Evolutionary conservation across 2,329 filamentous ascomycete species (phyloP), one percentile per base, ranked within the genome.

Genomic region (Calonectria pseudoreteaudii): DNA sequence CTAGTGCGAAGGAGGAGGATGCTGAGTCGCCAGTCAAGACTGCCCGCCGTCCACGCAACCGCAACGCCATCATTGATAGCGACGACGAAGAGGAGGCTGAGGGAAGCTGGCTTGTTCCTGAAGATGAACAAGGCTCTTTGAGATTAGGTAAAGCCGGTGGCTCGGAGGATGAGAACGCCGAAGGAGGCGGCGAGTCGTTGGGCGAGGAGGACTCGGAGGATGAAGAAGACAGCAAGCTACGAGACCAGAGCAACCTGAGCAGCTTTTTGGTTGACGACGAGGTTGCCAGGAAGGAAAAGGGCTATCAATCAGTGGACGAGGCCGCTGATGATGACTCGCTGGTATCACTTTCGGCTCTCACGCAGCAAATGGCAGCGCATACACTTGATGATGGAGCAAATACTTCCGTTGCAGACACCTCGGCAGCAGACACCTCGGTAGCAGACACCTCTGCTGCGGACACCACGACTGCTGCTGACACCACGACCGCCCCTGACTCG

Each of bases 101-200:
- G 71, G 94, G 91, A 16, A 93, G 94, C 78, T 98, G 95, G 95
- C 87, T 98, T 52, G 94, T 96, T 4, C 89, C 92, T 0, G 92
- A 94, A 71, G 88, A 90, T 13, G 88, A 97, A 80, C 92, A 90
- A 56, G 88, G 89, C 0, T 81, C 88, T 1, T 81, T 92, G 5
- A 87, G 87, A n/a, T 87, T 96, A 20, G 94, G 94, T 62, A 94
- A 93, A 81, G 94, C 94, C 56, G 95, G 95, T n/a, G 95, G 94
- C 5, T 91, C 91, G n/a, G 94, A 95, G 67, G 95, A 98, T 75
- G 95, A 98, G 83, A 91, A 98, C 81, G 94, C 94, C 3, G 96
- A 98, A 82, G 95, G 95, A 2, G 95, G 93, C 4, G 96, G 95
- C 28, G 94, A 97, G 71, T 95, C 91, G 82, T 88, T 98, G 65